Conservation (phyloP, 768 basidiomycete genomes). For the Serpula lacrymans region DNA sequence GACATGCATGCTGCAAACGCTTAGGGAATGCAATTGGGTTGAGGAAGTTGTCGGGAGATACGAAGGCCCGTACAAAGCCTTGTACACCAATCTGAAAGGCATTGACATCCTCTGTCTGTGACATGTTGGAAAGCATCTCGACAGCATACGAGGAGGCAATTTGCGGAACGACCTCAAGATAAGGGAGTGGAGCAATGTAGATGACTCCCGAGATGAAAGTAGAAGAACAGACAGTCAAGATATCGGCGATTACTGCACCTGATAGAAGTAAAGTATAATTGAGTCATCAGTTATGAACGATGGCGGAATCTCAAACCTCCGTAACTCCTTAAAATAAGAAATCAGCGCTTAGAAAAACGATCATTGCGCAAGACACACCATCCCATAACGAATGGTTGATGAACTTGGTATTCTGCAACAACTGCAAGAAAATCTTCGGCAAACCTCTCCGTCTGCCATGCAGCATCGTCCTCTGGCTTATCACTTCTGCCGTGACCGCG, state of each 20-base stretch:
- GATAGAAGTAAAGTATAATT: too few species aligned
- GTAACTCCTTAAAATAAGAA: too few species aligned
- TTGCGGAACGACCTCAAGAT: slow-evolving; percentile 21
- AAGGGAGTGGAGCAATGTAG: slow-evolving; percentile 23
- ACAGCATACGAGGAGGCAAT: slow-evolving; percentile 17
- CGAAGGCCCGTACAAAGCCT: slow-evolving; percentile 15
- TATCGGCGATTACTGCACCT: too few species aligned
- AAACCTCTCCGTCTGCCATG: slow-evolving; percentile 24
- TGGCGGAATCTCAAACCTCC: too few species aligned
- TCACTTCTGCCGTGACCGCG: slow-evolving; percentile 32
- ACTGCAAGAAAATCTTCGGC: slow-evolving; percentile 31
- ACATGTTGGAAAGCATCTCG: slow-evolving; percentile 12
- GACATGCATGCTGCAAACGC: slow-evolving; percentile 12
- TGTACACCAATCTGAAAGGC: slow-evolving; percentile 20
- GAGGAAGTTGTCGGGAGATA: too few species aligned
- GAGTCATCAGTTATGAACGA: too few species aligned
- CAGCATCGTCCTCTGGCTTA: slow-evolving; percentile 21
- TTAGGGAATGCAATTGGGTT: too few species aligned
- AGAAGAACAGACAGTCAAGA: slow-evolving; percentile 20
- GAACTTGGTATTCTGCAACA: slow-evolving; percentile 24
- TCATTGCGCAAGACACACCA: too few species aligned
- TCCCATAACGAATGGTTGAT: slow-evolving; percentile 28
- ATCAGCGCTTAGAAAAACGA: too few species aligned
- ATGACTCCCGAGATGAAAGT: slow-evolving; percentile 25
- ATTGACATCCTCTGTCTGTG: slow-evolving; percentile 18